These are phyloP conservation scores for Rhizopogon sp. DNA, from an alignment of 768 basidiomycete genomes.

Conservation along the genomic window DNA sequence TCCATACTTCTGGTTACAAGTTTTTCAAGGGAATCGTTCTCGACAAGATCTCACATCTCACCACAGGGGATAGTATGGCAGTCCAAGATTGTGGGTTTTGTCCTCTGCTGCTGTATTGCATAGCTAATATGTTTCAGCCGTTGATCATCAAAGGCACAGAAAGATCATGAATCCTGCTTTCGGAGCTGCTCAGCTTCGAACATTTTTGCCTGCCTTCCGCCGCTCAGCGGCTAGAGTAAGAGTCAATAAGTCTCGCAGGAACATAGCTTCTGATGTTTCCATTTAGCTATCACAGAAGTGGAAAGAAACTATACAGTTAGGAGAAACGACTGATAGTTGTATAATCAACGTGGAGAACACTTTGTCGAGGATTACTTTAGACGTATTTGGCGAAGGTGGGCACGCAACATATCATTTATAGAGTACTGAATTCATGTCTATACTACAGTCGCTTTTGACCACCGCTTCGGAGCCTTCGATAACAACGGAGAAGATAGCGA, in stretches of 20 bases:
- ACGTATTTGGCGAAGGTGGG: conserved; percentile 23
- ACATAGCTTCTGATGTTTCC: neutral
- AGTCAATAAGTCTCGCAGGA: neutral
- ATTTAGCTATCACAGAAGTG: conserved; percentile 16
- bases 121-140: conserved; percentile 6
- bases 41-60: conserved; percentile 8
- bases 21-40: conserved; percentile 16
- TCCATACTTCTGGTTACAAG: conserved; percentile 23
- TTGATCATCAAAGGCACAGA: conserved; percentile 23
- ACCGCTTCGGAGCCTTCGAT: conserved; percentile 15
- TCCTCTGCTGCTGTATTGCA: neutral
- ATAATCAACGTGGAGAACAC: conserved; percentile 15
- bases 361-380: conserved; percentile 21
- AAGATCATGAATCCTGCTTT: conserved; percentile 27
- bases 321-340: conserved; percentile 1
- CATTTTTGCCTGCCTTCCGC: conserved; percentile 22
- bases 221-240: conserved; percentile 13
- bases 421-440: neutral
- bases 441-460: conserved; percentile 17
- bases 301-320: conserved; percentile 14
- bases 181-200: conserved; percentile 16
- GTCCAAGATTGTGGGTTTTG: conserved; percentile 10
- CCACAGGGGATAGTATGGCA: conserved; percentile 19
- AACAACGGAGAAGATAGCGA: conserved; percentile 7
- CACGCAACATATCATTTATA: neutral